phyloP scores from a whole-genome alignment of 306 rosid species.

The Hylodesmum podocarpum region DNA sequence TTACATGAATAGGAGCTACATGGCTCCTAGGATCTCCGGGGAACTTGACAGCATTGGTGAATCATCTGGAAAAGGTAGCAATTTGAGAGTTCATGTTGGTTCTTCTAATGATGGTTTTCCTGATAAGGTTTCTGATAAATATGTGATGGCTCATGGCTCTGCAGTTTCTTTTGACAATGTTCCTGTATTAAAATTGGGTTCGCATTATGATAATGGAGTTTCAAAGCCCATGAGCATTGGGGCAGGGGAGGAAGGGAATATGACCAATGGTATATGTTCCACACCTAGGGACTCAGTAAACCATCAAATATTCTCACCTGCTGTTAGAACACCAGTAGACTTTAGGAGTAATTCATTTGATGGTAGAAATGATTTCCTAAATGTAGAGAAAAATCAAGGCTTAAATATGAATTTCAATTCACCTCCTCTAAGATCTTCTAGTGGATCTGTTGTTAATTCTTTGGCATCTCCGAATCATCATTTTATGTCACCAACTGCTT shows the following conservation, averaged over 20 bases:
- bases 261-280: constrained; percentile 51
- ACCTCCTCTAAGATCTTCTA: constrained; percentile 60
- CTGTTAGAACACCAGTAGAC: constrained; percentile 52
- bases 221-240: constrained; percentile 59
- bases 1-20: constrained; percentile 41
- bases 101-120: constrained; percentile 44
- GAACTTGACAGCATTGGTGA: constrained; percentile 58
- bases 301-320: constrained; percentile 65
- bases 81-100: constrained; percentile 41
- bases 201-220: constrained; percentile 54
- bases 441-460: constrained; percentile 56
- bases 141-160: constrained; percentile 39
- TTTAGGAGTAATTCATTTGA: constrained; percentile 70
- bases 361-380: constrained; percentile 47
- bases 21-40: constrained; percentile 44
- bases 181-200: constrained; percentile 39
- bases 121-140: constrained; percentile 42
- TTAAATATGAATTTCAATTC: constrained; percentile 51
- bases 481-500: constrained; percentile 45
- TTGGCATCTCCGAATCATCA: constrained; percentile 65
- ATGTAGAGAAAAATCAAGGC: constrained; percentile 60
- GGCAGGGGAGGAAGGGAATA: constrained; percentile 54
- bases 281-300: constrained; percentile 56
- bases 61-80: constrained; percentile 47
- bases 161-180: constrained; percentile 44